Base-by-base conservation (phyloP, 1,139 yeast species). In the Hansenula lynferdii region DNA sequence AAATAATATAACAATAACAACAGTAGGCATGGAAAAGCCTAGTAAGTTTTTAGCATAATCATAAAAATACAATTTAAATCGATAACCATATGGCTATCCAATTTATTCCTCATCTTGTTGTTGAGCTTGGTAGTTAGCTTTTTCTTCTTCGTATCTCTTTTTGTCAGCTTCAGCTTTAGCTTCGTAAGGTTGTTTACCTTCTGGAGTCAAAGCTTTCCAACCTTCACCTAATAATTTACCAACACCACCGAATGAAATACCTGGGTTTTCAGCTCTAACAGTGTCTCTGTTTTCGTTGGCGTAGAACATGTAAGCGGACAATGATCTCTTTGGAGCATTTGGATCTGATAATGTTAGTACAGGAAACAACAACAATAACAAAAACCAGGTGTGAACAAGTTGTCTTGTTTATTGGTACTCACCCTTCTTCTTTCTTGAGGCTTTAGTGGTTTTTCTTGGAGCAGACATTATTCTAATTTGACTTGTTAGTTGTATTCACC, bases 301-400 rank as follows among this genome's bases (percentile, higher is more conserved):
- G 61, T 90, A 92, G 77, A 85, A 90, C 97, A 92, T 90, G 80
- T 92, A 92, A 41, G 97, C 97, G 47, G 97, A 87, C 62, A 92
- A 73, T 28, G 97, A 87, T 69, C 97, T 84, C 86, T 92, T 92
- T 65, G 98, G 98, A 50, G 98, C 98, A 68, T 90, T 90, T 71
- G 97, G 97, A 69, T 92, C 97, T 68, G 37, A n/a, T 4, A 6
- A 8, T 6, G 39, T 36, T 36, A 37, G 29, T 32, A 27, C n/a
- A n/a, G n/a, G n/a, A n/a, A n/a, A n/a, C n/a, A n/a, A n/a, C n/a
- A 38, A 15, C 30, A 37, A 12, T 37, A 24, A 10, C 22, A 24
- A 15, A 15, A 16, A 36, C 29, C 20, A 31, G 28, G 14, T 16
- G 41, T 24, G 23, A 21, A 21, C 23, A 7, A 21, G 10, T 21